These are phyloP conservation scores for Alternaria conjuncta DNA, from an alignment of 2,329 filamentous ascomycete genomes.

Conservation along the genomic window DNA sequence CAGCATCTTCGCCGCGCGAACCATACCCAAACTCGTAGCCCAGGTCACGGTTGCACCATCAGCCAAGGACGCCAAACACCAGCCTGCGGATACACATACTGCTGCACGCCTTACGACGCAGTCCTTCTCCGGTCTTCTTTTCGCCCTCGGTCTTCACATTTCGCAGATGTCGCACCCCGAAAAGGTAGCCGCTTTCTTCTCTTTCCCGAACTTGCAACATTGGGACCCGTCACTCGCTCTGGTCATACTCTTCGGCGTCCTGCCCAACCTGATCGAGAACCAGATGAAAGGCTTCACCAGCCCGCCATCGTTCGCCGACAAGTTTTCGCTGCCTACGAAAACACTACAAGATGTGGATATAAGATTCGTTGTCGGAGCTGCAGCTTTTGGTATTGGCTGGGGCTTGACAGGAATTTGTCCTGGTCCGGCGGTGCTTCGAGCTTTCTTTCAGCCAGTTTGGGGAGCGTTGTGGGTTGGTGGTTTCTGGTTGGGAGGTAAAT, in stretches of 20 bases:
- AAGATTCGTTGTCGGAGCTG: conserved; percentile 56
- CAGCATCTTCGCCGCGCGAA: conserved; percentile 31
- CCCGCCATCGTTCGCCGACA: conserved; percentile 52
- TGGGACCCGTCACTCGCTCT: conserved; percentile 60
- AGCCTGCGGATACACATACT: neutral
- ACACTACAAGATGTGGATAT: conserved; percentile 57
- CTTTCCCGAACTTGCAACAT: conserved; percentile 48
- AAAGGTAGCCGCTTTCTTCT: conserved; percentile 60
- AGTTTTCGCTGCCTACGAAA: conserved; percentile 54
- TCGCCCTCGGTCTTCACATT: conserved; percentile 59
- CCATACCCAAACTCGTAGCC: conserved; percentile 31
- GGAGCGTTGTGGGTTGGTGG: conserved; percentile 56
- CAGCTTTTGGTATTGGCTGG: conserved; percentile 60
- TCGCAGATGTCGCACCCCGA: conserved; percentile 59
- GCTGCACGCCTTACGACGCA: conserved; percentile 48
- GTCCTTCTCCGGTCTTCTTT: conserved; percentile 57
- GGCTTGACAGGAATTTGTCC: conserved; percentile 60
- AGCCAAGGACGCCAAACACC: conserved; percentile 10
- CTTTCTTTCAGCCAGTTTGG: conserved; percentile 57
- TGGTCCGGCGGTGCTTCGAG: conserved; percentile 57
- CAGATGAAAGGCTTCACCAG: conserved; percentile 28
- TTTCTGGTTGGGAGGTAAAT: conserved; percentile 51
- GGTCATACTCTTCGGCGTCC: conserved; percentile 58
- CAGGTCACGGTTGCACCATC: neutral
- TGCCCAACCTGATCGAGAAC: conserved; percentile 52